Evolutionary conservation across 768 basidiomycete genomes (phyloP), one percentile per base, ranked within the genome.

Genomic region (Flagelloscypha sp.): DNA sequence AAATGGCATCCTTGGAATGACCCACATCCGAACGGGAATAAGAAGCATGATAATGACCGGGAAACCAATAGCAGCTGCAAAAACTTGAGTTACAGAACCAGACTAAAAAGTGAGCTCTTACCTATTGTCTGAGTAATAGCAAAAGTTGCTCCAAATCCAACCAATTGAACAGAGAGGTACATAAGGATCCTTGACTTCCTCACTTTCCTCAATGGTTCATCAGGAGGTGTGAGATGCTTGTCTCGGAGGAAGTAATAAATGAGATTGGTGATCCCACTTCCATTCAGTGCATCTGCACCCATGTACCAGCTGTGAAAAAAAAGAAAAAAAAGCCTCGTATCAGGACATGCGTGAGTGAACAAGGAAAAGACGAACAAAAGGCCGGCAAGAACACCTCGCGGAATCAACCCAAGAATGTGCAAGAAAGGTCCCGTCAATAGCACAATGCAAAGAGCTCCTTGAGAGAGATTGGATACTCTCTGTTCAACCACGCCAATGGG

Each of bases 81-180:
- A 61, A 59, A 43, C 65, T 65, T n/a, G 61, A 53, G 52, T 38
- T 10, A 24, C 37, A 9, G 6, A 38, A 25, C 10, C 24, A n/a
- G 7, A 31, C 37, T 18, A 24, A 27, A 16, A 36, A 16, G 19
- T 17, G 24, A 30, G 6, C n/a, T 52, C 67, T 21, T 42, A 86
- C 86, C 86, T 40, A 84, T 76, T 1, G 89, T 93, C 52, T 95
- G 90, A 1, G 86, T 89, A 43, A 95, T 78, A 6, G 86, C 84
- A 54, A 94, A 89, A 0, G 90, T 90, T 3, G 78, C 79, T 0
- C 81, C 89, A 47, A 95, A 97, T 3, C 81, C 87, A 6, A 81
- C 44, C 21, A 94, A 70, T 54, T 95, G 85, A 22, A 93, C 63
- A 11, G 58, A 55, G 4, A 88, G 56, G 55, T 87, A 95, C 8